These are phyloP conservation scores for Epicoccum sorghinum DNA, from an alignment of 2,329 filamentous ascomycete species.

Conservation along the genomic window DNA sequence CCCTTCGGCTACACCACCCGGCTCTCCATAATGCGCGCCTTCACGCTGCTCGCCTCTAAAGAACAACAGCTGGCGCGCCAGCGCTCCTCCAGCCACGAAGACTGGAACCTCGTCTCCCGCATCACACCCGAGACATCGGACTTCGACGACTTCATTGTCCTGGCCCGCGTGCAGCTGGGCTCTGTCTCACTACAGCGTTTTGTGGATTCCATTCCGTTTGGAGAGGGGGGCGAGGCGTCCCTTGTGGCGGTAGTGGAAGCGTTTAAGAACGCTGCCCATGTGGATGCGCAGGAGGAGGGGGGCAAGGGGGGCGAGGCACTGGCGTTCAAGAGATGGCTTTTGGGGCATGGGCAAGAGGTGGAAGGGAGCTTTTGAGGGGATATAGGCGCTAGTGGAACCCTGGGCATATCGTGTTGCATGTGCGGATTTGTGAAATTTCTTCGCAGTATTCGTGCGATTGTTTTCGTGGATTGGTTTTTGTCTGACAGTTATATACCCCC, in stretches of 20 bases:
- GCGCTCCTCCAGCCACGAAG: constrained; percentile 23
- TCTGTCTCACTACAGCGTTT: constrained; percentile 36
- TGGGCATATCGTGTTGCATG: no score
- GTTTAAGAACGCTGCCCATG: constrained; percentile 34
- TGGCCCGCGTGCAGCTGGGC: constrained; percentile 35
- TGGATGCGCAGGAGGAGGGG: constrained; percentile 30
- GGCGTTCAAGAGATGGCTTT: no score
- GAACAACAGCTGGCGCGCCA: constrained; percentile 38
- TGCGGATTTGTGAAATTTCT: no score
- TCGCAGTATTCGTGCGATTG: no score
- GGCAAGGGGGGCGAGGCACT: no score
- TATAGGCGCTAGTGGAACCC: no score
- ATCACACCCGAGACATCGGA: constrained; percentile 26
- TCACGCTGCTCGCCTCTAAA: constrained; percentile 31
- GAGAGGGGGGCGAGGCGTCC: constrained; percentile 23
- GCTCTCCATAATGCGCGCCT: constrained; percentile 30
- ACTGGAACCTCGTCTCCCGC: constrained; percentile 37
- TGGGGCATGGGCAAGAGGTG: no score
- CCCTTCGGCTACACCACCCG: constrained; percentile 27
- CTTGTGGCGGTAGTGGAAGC: constrained; percentile 34
- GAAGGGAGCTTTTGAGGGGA: no score
- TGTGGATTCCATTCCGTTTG: constrained; percentile 33
- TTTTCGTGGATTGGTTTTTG: no score
- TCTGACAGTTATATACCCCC: no score
- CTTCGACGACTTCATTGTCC: constrained; percentile 28